Conservation (phyloP, 257 asterid species). For the Petunia secreta region DNA sequence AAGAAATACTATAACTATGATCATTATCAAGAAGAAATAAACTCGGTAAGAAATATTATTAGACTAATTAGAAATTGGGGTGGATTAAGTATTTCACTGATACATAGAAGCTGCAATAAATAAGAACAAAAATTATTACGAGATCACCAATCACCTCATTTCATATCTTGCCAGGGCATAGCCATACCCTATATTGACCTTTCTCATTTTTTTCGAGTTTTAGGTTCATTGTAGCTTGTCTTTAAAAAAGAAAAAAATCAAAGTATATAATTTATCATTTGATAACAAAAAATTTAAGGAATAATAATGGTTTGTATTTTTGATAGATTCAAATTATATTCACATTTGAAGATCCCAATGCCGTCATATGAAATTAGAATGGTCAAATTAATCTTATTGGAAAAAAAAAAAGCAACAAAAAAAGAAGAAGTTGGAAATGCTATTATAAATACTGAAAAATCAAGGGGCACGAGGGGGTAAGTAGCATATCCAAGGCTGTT, state of each 20-base stretch:
- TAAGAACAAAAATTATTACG: background rate
- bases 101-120: background rate
- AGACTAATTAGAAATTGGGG: background rate
- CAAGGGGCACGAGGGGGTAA: slow-evolving; percentile 24
- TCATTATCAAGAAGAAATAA: background rate
- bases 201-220: too few species aligned
- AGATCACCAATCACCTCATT: background rate
- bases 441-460: background rate
- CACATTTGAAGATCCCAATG: slow-evolving; percentile 23
- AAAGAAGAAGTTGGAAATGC: background rate
- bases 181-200: too few species aligned
- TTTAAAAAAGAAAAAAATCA: background rate
- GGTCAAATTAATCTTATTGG: background rate
- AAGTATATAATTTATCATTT: background rate
- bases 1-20: background rate
- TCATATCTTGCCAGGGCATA: background rate
- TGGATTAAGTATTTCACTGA: background rate
- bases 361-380: background rate
- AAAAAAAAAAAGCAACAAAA: background rate
- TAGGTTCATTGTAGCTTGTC: too few species aligned
- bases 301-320: background rate
- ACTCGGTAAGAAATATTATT: background rate
- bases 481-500: slow-evolving; percentile 30
- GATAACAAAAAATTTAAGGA: background rate
- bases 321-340: background rate